Evolutionary conservation across 1,284 basidiomycete genomes (phyloP).

Genomic region (Coniophora puteana): DNA sequence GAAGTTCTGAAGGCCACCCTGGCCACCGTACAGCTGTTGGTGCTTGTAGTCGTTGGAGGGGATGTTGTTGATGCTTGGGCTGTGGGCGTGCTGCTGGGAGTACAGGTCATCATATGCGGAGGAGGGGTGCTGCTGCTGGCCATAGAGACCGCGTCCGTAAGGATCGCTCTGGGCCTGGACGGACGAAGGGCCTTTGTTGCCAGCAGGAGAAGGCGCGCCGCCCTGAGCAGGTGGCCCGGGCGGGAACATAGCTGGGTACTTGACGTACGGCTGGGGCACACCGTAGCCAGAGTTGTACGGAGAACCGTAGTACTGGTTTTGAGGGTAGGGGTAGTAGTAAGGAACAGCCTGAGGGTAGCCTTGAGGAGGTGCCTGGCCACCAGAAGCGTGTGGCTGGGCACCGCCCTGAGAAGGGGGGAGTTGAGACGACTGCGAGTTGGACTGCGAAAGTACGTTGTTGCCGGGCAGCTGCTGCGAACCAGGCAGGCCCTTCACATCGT

Average conservation of each 20-base stretch:
- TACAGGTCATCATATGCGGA: slow-evolving; percentile 68
- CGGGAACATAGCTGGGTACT: slow-evolving; percentile 69
- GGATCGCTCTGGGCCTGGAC: slow-evolving; percentile 55
- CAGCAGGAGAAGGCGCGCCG: slow-evolving; percentile 55
- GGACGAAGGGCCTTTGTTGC: slow-evolving; percentile 55
- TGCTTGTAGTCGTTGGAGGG: slow-evolving; percentile 57
- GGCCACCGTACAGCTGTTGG: slow-evolving; percentile 53
- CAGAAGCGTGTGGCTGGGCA: slow-evolving; percentile 52
- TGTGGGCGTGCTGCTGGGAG: slow-evolving; percentile 47
- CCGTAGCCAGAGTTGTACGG: slow-evolving; percentile 70
- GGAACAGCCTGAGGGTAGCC: slow-evolving; percentile 53
- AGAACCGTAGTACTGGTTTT: slow-evolving; percentile 69
- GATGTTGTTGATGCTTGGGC: slow-evolving; percentile 46
- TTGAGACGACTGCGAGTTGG: slow-evolving; percentile 48
- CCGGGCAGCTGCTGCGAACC: slow-evolving; percentile 51
- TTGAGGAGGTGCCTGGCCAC: slow-evolving; percentile 60
- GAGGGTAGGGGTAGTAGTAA: slow-evolving; percentile 68
- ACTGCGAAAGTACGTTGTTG: slow-evolving; percentile 47
- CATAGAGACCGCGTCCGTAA: slow-evolving; percentile 60
- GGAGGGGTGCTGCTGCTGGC: slow-evolving; percentile 49
- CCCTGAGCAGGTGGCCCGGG: slow-evolving; percentile 62
- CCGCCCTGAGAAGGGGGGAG: slow-evolving; percentile 42
- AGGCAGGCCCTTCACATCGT: slow-evolving; percentile 67
- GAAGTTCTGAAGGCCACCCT: slow-evolving; percentile 66
- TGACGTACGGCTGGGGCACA: slow-evolving; percentile 67